Evolutionary conservation across 805 yeast genomes (phyloP), one percentile per base, ranked within the genome.

Genomic region (Suhomyces sp.): DNA sequence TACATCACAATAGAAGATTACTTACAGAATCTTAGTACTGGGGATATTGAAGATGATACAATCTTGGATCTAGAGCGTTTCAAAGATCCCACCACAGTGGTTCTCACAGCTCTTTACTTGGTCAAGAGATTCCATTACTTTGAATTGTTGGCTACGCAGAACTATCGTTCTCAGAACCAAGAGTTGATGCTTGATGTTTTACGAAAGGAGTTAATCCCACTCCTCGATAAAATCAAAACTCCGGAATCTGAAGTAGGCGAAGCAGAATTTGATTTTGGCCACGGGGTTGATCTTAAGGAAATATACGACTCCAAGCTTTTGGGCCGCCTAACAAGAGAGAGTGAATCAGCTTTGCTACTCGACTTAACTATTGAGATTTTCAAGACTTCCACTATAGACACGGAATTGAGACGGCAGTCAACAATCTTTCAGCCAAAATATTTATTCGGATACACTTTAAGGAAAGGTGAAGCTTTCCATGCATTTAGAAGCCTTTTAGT

Each of bases 151-250:
- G 16, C 34, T 4, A 18, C 20, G 6, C 12, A n/a, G 10, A 11
- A 17, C 22, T 24, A 7, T 17, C n/a, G n/a, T n/a, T 21, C 15
- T 13, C 5, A 13, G 10, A 12, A 12, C 13, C 36, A 23, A 13
- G 25, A 33, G 8, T 21, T 30, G 19, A 25, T 55, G n/a, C 38
- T 58, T n/a, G 46, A 48, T 16, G 56, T 43, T 32, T 41, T 59
- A 28, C 44, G 55, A 15, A 54, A 55, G 30, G 48, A 55, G 13
- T 32, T 60, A 33, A 41, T 54, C 22, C 65, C 65, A 0, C 32
- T 58, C 12, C 40, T 60, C 16, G 64, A 59, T 28, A 42, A 53
- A 4, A 30, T 54, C 7, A 26, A 31, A 16, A 27, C 33, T 6
- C 19, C 27, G 9, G 16, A 13, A 2, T 11, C n/a, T 18, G 34